phyloP scores from a whole-genome alignment of 176 grass and related monocot genomes.

The Stipa capillata region DNA sequence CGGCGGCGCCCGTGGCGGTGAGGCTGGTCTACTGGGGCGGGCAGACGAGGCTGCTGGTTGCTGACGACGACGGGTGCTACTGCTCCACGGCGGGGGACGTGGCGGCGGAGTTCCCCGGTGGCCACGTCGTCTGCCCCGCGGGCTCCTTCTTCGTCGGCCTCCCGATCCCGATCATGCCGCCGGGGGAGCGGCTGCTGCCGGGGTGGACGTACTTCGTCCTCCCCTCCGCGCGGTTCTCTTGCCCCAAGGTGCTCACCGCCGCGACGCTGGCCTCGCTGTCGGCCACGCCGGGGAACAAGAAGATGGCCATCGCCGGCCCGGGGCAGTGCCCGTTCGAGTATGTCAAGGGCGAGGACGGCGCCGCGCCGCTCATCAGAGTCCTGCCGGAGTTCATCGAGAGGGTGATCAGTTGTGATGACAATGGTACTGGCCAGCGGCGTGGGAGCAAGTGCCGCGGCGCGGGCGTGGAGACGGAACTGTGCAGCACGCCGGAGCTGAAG shows the following conservation, averaged over 20 bases:
- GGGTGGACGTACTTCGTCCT: slow-evolving; percentile 76
- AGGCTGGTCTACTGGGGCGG: slow-evolving; percentile 75
- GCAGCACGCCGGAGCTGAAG: slow-evolving; percentile 76
- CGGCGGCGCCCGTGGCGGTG: background rate
- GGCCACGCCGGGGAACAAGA: background rate
- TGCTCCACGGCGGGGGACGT: slow-evolving; percentile 33
- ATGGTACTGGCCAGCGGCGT: background rate
- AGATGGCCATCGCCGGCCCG: slow-evolving; percentile 5
- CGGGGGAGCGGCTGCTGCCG: slow-evolving; percentile 45
- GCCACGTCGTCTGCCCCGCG: slow-evolving; percentile 48
- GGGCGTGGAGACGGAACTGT: slow-evolving; percentile 8
- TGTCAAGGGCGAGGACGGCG: slow-evolving; percentile 49
- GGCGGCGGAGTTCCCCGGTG: slow-evolving; percentile 32
- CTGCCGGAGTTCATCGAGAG: slow-evolving; percentile 72
- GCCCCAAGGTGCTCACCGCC: slow-evolving; percentile 49
- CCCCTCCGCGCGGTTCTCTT: slow-evolving; percentile 39
- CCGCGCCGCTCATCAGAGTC: slow-evolving; percentile 38
- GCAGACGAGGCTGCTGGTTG: slow-evolving; percentile 22
- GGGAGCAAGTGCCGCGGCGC: background rate
- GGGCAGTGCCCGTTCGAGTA: slow-evolving; percentile 67
- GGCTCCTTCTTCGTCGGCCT: slow-evolving; percentile 81
- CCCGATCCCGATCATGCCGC: slow-evolving; percentile 43
- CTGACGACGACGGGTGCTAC: background rate
- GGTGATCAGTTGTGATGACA: slow-evolving; percentile 42
- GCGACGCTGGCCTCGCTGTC: slow-evolving; percentile 63